A percentile compares a stretch with the other conserved stretches of the same genome.
Conservation (phyloP, 768 basidiomycete species). For the Saitozyma sp. region DNA sequence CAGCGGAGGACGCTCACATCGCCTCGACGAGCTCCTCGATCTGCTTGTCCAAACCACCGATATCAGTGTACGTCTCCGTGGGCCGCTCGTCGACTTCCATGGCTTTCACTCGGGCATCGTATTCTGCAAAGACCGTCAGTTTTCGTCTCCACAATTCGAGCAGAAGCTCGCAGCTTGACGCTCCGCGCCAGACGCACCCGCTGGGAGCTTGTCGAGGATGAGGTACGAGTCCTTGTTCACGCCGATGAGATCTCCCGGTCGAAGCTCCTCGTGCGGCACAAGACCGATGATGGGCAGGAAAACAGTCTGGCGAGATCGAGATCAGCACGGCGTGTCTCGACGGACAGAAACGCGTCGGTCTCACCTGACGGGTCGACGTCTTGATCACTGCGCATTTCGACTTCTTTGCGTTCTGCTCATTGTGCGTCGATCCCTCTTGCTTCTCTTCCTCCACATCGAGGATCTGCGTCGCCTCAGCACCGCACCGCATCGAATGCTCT, state of each 20-base stretch:
- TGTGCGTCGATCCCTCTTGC: conserved; percentile 93
- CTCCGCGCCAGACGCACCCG: conserved; percentile 37
- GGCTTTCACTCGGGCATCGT: conserved; percentile 96
- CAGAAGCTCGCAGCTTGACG: not conserved
- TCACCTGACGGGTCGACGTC: conserved; percentile 86
- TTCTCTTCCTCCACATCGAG: conserved; percentile 89
- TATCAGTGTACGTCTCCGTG: conserved; percentile 88
- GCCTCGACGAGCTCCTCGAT: conserved; percentile 98
- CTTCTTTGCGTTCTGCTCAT: conserved; percentile 92
- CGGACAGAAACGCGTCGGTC: conserved; percentile 11
- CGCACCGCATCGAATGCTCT: too few species aligned
- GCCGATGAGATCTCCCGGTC: conserved; percentile 90
- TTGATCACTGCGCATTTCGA: conserved; percentile 99
- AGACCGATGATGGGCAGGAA: conserved; percentile 98
- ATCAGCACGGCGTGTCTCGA: conserved; percentile 6
- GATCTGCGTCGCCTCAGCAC: conserved; percentile 60
- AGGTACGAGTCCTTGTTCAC: conserved; percentile 99
- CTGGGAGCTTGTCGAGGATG: conserved; percentile 89
- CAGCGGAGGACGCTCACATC: conserved; percentile 56
- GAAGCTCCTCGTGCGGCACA: conserved; percentile 85
- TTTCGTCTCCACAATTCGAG: not conserved
- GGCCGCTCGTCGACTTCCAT: conserved; percentile 99
- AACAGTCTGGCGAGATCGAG: conserved; percentile 62
- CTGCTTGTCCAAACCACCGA: conserved; percentile 98
- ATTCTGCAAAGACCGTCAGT: conserved; percentile 61